phyloP scores from a whole-genome alignment of 2,329 filamentous ascomycete species.

The Cladophialophora immunda region DNA sequence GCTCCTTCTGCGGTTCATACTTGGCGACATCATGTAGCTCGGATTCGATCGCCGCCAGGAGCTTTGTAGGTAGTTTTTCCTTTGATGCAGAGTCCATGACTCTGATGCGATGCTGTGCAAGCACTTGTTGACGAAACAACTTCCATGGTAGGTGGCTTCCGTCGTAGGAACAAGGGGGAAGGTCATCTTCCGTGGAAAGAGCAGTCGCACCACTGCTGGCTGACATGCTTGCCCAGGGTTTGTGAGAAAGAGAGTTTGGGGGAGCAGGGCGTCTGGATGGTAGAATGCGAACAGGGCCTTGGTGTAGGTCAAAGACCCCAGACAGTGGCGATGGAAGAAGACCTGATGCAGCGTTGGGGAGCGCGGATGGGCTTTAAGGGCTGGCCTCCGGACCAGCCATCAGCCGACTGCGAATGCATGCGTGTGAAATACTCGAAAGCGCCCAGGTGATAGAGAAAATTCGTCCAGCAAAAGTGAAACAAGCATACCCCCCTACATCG shows the following conservation, averaged over 20 bases:
- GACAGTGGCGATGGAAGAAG: neutral
- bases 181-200: constrained; percentile 8
- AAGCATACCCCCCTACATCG: neutral
- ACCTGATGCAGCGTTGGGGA: neutral
- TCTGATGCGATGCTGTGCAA: constrained; percentile 38
- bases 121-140: constrained; percentile 37
- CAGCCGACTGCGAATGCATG: neutral
- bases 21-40: constrained; percentile 28
- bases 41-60: constrained; percentile 34
- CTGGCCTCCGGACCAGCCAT: neutral
- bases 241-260: neutral
- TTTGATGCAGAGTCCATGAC: constrained; percentile 33
- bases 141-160: constrained; percentile 39
- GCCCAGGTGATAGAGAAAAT: neutral
- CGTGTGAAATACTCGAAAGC: neutral
- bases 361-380: neutral
- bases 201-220: constrained; percentile 5
- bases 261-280: neutral
- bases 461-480: neutral
- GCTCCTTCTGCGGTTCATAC: constrained; percentile 32
- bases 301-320: neutral
- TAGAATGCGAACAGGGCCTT: neutral
- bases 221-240: constrained; percentile 15
- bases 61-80: constrained; percentile 31
- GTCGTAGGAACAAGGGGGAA: constrained; percentile 35